Percentiles rank a stretch among this genome's conserved stretches.
Conservation (phyloP, 1,284 basidiomycete species). For the Mycena citricolor region DNA sequence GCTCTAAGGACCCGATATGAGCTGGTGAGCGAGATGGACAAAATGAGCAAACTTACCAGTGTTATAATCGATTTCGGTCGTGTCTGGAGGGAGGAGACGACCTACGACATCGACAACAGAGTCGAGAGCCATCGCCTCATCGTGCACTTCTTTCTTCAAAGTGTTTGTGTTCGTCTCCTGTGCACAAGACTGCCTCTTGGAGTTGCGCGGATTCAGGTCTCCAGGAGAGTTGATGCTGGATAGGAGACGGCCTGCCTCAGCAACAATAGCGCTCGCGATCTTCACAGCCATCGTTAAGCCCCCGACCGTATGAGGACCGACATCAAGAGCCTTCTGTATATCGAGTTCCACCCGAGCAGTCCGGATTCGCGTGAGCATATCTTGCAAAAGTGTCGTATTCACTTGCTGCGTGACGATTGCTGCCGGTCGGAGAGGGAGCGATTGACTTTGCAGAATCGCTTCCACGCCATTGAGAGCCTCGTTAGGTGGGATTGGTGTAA, state of each 20-base stretch:
- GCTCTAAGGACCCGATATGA: conserved; percentile 1
- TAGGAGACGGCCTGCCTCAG: not conserved
- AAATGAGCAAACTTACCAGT: not conserved
- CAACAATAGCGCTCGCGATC: not conserved
- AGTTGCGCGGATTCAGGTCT: no score
- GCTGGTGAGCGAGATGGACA: not conserved
- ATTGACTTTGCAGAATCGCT: not conserved
- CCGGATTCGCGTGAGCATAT: not conserved
- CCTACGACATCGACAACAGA: not conserved
- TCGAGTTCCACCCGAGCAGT: not conserved
- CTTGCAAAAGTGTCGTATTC: not conserved
- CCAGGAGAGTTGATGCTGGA: not conserved
- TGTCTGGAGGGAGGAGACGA: not conserved
- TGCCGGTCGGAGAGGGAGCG: not conserved
- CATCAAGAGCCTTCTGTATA: not conserved
- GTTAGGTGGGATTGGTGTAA: not conserved
- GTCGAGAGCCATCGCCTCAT: not conserved
- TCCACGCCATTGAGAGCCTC: not conserved
- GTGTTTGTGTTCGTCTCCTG: not conserved
- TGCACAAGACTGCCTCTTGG: not conserved
- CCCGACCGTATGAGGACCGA: not conserved
- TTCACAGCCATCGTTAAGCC: not conserved
- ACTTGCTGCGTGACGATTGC: not conserved
- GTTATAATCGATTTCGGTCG: not conserved
- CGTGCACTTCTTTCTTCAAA: not conserved